Base-by-base conservation (phyloP, 2,329 filamentous ascomycete genomes). In the Colletotrichum simmondsii region DNA sequence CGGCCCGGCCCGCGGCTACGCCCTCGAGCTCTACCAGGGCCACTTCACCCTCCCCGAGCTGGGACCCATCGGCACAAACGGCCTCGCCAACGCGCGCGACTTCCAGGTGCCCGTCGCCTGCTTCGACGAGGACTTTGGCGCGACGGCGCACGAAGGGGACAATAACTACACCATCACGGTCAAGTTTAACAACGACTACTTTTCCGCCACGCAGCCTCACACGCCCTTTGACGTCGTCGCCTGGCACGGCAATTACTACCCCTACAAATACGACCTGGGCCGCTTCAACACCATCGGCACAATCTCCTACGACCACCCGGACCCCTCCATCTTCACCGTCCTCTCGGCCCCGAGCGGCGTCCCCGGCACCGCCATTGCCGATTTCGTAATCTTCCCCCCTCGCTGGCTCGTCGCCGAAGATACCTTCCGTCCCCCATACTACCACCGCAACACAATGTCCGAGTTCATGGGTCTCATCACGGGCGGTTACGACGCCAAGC, bases 161-260 rank as follows among this genome's bases (percentile, higher is more conserved):
- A 80, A 63, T 65, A 67, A 68, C 62, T 86, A 86, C 82, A 88
- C 85, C 10, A 82, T 94, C 46, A 87, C 87, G 42, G 87, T 87
- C 79, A 94, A 94, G 80, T 92, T 94, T 78, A 90, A 91, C 79
- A 91, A 92, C 75, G 85, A 87, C 59, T 88, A 94, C 63, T 95
- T 93, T 82, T 83, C 85, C 49, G 91, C 91, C 7, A 85, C 80
- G 54, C 93, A 95, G 82, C 80, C 86, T 12, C 93, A 95, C 80
- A 92, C 91, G 0, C 93, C 93, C 0, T 95, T 95, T 77, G 93
- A 95, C 77, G 90, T 95, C 0, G 93, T 95, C 3, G 92, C 91
- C 3, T 95, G 93, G 93, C 93, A 95, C 79, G 93, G 93, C 57
- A 93, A 91, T 75, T 95, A 95, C 82, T 92, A 93, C 73, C 93